Conservation (phyloP, 2,329 filamentous ascomycete genomes). For the Scedosporium aurantiacum region DNA sequence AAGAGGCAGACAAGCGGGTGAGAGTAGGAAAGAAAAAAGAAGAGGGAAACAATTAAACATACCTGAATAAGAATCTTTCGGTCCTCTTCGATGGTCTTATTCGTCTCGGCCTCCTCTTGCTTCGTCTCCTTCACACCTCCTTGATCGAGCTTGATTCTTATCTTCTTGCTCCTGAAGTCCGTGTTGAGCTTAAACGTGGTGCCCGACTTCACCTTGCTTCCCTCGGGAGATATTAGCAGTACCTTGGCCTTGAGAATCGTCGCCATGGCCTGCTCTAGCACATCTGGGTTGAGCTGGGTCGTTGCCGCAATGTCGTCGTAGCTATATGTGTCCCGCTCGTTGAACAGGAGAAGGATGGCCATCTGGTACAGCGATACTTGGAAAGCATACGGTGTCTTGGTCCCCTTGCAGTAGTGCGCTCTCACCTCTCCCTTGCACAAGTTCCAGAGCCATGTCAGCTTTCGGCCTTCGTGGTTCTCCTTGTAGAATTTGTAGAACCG, state of each 20-base stretch:
- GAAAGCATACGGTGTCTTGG: constrained; percentile 90
- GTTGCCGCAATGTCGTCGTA: constrained; percentile 81
- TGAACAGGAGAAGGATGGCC: constrained; percentile 90
- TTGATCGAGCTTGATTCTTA: constrained; percentile 92
- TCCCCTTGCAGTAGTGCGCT: constrained; percentile 79
- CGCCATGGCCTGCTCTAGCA: constrained; percentile 73
- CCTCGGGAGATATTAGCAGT: constrained; percentile 55
- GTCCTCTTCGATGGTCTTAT: constrained; percentile 99
- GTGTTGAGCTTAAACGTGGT: constrained; percentile 80
- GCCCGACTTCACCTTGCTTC: constrained; percentile 63
- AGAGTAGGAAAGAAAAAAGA: neutral
- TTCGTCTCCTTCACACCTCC: constrained; percentile 92
- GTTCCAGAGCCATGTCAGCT: constrained; percentile 97
- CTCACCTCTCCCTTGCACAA: constrained; percentile 95
- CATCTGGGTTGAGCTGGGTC: constrained; percentile 70
- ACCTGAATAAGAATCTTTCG: constrained; percentile 94
- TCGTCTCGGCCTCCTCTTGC: constrained; percentile 91
- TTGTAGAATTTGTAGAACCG: constrained; percentile 87
- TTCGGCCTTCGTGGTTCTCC: constrained; percentile 91
- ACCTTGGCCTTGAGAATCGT: constrained; percentile 93
- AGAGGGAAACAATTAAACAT: constrained; percentile 22
- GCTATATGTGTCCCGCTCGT: constrained; percentile 72
- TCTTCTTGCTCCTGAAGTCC: constrained; percentile 97
- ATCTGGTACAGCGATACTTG: constrained; percentile 98
- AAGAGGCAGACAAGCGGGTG: neutral